Percentiles rank a stretch among this genome's conserved stretches.
These are phyloP conservation scores for Heracleum sosnowskyi DNA, from an alignment of 129 eudicot genomes.

Conservation along the genomic window DNA sequence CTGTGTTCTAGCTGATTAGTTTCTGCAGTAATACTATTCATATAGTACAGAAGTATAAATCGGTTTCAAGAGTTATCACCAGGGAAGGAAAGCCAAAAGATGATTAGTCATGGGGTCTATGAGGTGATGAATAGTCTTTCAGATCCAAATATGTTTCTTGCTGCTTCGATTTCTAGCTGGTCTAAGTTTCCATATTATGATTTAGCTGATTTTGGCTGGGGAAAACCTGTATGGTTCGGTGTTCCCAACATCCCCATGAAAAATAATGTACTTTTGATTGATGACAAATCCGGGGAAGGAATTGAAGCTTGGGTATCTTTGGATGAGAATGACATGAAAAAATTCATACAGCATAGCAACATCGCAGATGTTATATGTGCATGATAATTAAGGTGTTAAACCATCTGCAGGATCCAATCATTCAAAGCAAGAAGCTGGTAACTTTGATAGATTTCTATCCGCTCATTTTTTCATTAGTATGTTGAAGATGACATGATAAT, in stretches of 20 bases:
- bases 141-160: not conserved
- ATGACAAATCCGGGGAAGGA: constrained; percentile 9
- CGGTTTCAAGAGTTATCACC: too few relatives aligned
- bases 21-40: too few relatives aligned
- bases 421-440: too few relatives aligned
- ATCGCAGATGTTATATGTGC: not conserved
- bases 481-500: too few relatives aligned
- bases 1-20: too few relatives aligned
- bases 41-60: too few relatives aligned
- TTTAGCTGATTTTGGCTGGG: constrained; percentile 13
- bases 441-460: too few relatives aligned
- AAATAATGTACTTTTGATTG: constrained; percentile 3
- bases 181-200: constrained; percentile 5
- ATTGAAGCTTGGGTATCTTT: constrained; percentile 14
- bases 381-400: too few relatives aligned
- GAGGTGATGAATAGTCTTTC: not conserved
- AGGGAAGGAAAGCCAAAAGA: not conserved
- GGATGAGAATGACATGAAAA: not conserved
- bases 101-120: not conserved
- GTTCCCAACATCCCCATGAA: not conserved
- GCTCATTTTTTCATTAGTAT: too few relatives aligned
- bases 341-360: not conserved
- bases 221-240: constrained; percentile 9
- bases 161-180: not conserved
- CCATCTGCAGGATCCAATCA: too few relatives aligned